Evolutionary conservation across 2,329 filamentous ascomycete genomes (phyloP).

Genomic region (Verticillium alfalfae): DNA sequence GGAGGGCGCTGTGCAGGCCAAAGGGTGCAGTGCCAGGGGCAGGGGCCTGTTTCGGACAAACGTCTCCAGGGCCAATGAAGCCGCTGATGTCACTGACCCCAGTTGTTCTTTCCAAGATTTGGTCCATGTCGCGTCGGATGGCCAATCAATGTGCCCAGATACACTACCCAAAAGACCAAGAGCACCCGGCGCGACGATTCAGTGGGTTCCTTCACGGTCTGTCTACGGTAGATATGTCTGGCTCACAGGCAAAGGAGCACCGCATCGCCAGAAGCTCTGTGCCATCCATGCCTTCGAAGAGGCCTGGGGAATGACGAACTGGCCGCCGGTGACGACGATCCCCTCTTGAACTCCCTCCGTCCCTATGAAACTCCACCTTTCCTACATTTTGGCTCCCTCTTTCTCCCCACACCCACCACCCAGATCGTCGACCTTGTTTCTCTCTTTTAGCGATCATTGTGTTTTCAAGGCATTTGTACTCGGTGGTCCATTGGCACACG

Average conservation of each 20-base stretch:
- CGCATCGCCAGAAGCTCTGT: background rate
- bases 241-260: background rate
- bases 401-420: background rate
- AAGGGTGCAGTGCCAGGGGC: background rate
- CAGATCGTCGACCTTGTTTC: background rate
- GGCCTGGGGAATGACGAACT: background rate
- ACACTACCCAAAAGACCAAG: slow-evolving; percentile 1
- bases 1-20: background rate
- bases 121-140: background rate
- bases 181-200: slow-evolving; percentile 2
- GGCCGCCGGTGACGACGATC: background rate
- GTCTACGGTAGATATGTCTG: no score
- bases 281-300: background rate
- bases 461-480: background rate
- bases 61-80: slow-evolving; percentile 19
- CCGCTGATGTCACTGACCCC: slow-evolving; percentile 27
- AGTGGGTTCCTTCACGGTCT: background rate
- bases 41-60: slow-evolving; percentile 12
- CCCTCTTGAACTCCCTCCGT: background rate
- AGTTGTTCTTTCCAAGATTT: background rate
- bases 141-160: slow-evolving; percentile 1
- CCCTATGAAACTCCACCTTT: background rate
- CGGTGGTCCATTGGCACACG: background rate
- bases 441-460: background rate
- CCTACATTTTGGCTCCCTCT: background rate